Evolutionary conservation across 352 stramenopile species (phyloP).

Genomic region (Phytophthora aleatoria): DNA sequence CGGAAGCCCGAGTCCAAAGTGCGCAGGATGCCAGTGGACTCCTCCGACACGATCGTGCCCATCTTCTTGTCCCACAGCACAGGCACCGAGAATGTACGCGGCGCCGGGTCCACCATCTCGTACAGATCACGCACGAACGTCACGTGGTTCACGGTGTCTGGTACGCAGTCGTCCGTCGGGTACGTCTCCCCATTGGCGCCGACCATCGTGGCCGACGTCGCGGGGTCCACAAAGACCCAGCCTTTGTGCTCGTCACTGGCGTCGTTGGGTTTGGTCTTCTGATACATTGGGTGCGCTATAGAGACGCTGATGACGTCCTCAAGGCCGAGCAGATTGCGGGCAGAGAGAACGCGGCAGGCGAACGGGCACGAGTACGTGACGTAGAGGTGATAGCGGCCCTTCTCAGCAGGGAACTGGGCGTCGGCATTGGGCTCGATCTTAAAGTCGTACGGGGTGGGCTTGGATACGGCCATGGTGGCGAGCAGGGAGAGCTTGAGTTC

Average conservation of each 20-base stretch:
- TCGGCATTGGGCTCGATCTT: constrained; percentile 1
- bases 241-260: constrained; percentile 31
- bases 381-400: constrained; percentile 30
- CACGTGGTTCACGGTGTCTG: constrained; percentile 35
- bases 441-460: not conserved
- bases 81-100: constrained; percentile 48
- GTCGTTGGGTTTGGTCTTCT: constrained; percentile 51
- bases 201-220: constrained; percentile 2
- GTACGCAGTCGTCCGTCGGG: constrained; percentile 23
- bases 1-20: constrained; percentile 53
- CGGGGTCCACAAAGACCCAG: constrained; percentile 5
- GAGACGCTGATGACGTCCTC: constrained; percentile 89
- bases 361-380: constrained; percentile 92
- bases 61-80: constrained; percentile 76
- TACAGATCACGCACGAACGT: constrained; percentile 45
- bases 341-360: constrained; percentile 60
- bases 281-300: constrained; percentile 67
- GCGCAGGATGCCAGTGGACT: constrained; percentile 74
- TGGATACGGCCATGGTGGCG: not conserved
- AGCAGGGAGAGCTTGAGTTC: not conserved
- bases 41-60: constrained; percentile 80
- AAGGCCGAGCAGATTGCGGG: constrained; percentile 90
- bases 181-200: constrained; percentile 23
- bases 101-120: constrained; percentile 30
- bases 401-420: not conserved